A percentile compares a stretch with the other conserved stretches of the same genome.
Evolutionary conservation across 1,284 basidiomycete species (phyloP).

Genomic region (Calocybe gambosa): DNA sequence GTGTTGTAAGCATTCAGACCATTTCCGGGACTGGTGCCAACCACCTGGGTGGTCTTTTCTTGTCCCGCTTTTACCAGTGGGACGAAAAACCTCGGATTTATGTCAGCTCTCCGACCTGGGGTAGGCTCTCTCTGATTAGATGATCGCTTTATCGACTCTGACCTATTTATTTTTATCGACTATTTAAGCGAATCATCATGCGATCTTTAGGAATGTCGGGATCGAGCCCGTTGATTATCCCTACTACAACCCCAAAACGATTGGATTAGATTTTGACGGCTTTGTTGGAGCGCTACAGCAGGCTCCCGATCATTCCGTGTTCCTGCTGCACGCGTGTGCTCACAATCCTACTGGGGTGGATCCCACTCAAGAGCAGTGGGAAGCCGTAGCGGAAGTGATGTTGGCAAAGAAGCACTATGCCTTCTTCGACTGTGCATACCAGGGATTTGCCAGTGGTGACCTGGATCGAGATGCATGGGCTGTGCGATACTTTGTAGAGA

Average conservation of each 20-base stretch:
- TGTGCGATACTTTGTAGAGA: conserved; percentile 70
- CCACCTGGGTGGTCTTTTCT: conserved; percentile 86
- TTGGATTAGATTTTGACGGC: conserved; percentile 80
- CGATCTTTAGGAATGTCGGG: conserved; percentile 82
- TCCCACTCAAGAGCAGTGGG: conserved; percentile 88
- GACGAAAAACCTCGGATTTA: conserved; percentile 65
- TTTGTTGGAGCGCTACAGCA: conserved; percentile 61
- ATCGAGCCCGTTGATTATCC: conserved; percentile 79
- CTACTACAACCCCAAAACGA: conserved; percentile 89
- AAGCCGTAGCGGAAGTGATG: conserved; percentile 72
- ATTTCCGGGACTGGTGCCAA: conserved; percentile 96
- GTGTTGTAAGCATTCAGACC: conserved; percentile 79
- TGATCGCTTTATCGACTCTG: not conserved
- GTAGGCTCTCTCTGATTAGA: conserved; percentile 36
- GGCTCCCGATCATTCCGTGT: conserved; percentile 73
- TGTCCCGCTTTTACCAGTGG: conserved; percentile 80
- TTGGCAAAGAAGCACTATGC: conserved; percentile 76
- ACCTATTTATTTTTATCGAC: too few species aligned
- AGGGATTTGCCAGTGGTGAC: conserved; percentile 88
- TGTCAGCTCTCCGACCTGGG: conserved; percentile 91
- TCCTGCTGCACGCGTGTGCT: conserved; percentile 90
- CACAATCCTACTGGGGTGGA: conserved; percentile 97
- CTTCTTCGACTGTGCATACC: conserved; percentile 96
- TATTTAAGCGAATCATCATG: conserved; percentile 77
- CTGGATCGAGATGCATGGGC: conserved; percentile 73